Evolutionary conservation across 495 filamentous ascomycete genomes (phyloP), one percentile per base, ranked within the genome.

Genomic region (Penicillium silybi): DNA sequence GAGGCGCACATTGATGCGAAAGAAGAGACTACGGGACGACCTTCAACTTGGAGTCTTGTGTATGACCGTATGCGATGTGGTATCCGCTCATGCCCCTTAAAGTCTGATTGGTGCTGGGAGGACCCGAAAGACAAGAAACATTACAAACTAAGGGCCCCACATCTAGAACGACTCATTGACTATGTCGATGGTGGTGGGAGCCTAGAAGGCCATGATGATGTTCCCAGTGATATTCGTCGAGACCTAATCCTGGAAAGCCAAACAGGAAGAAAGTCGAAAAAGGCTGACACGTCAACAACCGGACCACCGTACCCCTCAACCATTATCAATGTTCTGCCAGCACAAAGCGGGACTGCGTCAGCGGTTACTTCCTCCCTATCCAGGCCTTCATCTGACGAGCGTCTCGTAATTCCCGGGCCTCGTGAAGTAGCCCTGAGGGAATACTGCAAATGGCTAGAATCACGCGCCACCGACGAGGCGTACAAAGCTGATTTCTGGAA

Each of bases 401-500:
- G 11, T n/a, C 44, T 58, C 2, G 26, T 49, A 37, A 53, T 58
- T 53, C 18, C 55, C 11, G 55, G 55, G 40, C 55, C 55, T 45
- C 44, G 40, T 17, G 49, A 58, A 58, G 17, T 29, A 35, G 55
- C 55, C 9, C 39, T 58, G 19, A 57, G 46, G 37, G 44, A 58
- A 18, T 61, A 61, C 47, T 61, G 50, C 17, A 61, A 54, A n/a
- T 62, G 46, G 54, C 47, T 58, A 29, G 58, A 62, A 37, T 62
- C 48, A 54, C 50, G 41, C 35, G 46, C 47, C 20, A 62, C 35
- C 9, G 54, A 62, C 4, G 55, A 62, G 43, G 41, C 40, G 9
- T 56, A 58, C 35, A 62, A 55, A 56, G 52, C 55, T 37, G 59
- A 62, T 52, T 58, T 62, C 51, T 44, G 50, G 13, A 47, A 52